Conservation (phyloP, 805 yeast genomes). For the Saccharomycopsis microspora region DNA sequence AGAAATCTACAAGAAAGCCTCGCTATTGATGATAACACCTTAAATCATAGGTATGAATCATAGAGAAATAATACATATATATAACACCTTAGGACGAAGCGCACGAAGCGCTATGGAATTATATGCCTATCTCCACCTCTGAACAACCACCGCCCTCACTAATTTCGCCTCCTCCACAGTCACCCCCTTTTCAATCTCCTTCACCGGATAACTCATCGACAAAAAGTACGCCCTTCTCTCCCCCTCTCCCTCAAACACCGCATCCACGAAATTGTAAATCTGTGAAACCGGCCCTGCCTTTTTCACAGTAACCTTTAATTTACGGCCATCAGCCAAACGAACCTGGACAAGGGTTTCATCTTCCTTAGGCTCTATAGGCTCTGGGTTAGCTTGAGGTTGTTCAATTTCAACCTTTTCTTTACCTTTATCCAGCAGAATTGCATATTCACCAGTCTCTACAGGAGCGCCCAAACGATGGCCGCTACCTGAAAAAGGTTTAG, state of each 20-base stretch:
- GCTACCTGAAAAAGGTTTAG: constrained; percentile 44
- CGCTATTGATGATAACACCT: no score
- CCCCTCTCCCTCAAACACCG: constrained; percentile 25
- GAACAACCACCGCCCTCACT: constrained; percentile 79
- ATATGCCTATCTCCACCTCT: constrained; percentile 46
- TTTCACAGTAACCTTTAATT: constrained; percentile 52
- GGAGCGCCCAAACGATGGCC: constrained; percentile 89
- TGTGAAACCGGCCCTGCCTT: constrained; percentile 52
- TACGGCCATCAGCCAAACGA: constrained; percentile 72
- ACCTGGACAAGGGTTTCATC: constrained; percentile 77
- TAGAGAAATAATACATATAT: no score
- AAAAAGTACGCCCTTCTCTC: constrained; percentile 44
- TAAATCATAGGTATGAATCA: no score
- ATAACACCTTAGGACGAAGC: no score
- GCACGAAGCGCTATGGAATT: no score
- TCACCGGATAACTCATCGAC: constrained; percentile 75
- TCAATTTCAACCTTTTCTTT: constrained; percentile 18
- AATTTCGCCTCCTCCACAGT: constrained; percentile 68
- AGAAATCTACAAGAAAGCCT: no score
- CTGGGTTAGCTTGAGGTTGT: background rate
- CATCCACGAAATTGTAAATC: constrained; percentile 59
- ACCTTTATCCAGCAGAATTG: constrained; percentile 11
- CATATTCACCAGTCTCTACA: constrained; percentile 54
- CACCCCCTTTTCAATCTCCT: constrained; percentile 45
- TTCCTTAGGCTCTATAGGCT: constrained; percentile 20